Base-by-base conservation (phyloP, 2,329 filamentous ascomycete genomes). In the Verticillium albo-atrum region DNA sequence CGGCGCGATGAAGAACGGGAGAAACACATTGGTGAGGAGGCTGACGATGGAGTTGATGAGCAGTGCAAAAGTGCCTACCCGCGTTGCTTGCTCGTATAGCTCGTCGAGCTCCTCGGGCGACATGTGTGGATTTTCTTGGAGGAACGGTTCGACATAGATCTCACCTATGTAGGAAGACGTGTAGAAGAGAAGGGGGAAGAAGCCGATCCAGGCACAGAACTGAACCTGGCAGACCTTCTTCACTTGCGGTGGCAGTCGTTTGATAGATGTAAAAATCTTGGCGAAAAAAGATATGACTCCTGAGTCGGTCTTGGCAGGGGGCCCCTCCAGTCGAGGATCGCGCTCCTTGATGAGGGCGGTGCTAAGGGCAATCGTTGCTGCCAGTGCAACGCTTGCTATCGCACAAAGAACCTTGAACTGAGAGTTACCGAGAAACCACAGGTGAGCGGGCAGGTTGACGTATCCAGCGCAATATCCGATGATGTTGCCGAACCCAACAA, bases 131-230 rank as follows among this genome's bases (percentile, higher is more conserved):
- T 97, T 90, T 56, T 84, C 78, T 64, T 87, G 81, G 56, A 97
- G 87, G 66, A 84, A 90, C 0, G 92, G 92, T 70, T 97, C 89
- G 20, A 92, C 90, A 67, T 97, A 97, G 59, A 98, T 90, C 70
- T 97, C 92, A 62, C 91, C 93, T 66, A 97, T 89, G 72, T 95
- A 98, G 20, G 92, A 96, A 1, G 92, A 96, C 5, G 92, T 92
- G 77, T 98, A 98, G 76, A 96, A 97, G 3, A 98, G 82, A 72
- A 97, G 92, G 1, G 93, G 93, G 68, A 97, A 98, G 86, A 94
- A 97, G 57, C 92, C 94, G 59, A 97, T 88, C 93, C 93, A 98
- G 5, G 92, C 91, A 62, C 88, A 93, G 66, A 94, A 86, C 71
- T 95, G 90, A 0, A 93, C 89, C 64, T 87, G 78, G 70, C 93